Conservation (phyloP, 2,329 filamentous ascomycete species). For the Penicillium sp. region DNA sequence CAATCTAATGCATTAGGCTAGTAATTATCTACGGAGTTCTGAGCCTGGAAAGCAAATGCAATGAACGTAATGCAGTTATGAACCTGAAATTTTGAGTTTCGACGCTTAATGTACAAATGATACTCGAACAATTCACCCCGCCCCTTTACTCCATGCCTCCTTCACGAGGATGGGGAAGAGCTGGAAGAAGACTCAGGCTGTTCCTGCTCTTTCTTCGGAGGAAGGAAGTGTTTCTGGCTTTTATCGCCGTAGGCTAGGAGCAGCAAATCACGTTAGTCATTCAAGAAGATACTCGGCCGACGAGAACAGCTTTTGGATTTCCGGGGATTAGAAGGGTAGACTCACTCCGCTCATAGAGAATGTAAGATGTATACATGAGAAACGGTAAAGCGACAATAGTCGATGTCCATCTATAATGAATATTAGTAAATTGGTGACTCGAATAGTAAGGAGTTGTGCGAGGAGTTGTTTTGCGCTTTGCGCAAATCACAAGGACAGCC, state of each 20-base stretch:
- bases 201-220: background rate
- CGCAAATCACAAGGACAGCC: background rate
- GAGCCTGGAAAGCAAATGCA: background rate
- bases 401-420: constrained; percentile 29
- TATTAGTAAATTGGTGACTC: background rate
- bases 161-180: background rate
- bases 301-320: background rate
- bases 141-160: background rate
- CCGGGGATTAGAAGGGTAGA: constrained; percentile 3
- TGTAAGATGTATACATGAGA: constrained; percentile 33
- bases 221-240: constrained; percentile 14
- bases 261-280: background rate
- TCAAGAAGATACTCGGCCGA: background rate
- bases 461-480: background rate
- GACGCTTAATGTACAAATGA: background rate
- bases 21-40: background rate
- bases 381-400: constrained; percentile 36
- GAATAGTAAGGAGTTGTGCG: background rate
- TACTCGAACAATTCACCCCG: background rate
- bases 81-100: background rate
- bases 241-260: constrained; percentile 29
- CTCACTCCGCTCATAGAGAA: constrained; percentile 36
- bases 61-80: background rate
- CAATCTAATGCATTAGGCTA: background rate
- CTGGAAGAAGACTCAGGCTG: background rate